Evolutionary conservation across 208 protist species (phyloP).

Genomic region (Leishmania tarentolae): DNA sequence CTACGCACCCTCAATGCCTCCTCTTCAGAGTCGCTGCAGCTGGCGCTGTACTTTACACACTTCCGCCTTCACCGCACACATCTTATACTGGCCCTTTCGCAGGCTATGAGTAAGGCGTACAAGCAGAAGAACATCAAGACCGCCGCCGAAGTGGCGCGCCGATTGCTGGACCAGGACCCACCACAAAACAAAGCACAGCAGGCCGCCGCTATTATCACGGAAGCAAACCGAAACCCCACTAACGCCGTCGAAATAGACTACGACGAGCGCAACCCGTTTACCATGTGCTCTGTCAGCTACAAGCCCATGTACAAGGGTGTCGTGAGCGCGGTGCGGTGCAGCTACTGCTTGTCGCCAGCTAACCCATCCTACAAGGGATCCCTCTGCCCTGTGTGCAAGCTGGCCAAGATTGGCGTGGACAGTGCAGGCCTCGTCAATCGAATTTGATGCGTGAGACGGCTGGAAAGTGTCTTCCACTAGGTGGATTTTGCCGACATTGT

Average conservation of each 20-base stretch:
- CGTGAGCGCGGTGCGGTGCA: slow-evolving; percentile 78
- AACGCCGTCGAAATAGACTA: slow-evolving; percentile 92
- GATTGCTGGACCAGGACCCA: slow-evolving; percentile 95
- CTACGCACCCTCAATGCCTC: slow-evolving; percentile 59
- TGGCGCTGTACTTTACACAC: slow-evolving; percentile 98
- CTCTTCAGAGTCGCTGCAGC: slow-evolving; percentile 71
- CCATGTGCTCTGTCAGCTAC: slow-evolving; percentile 81
- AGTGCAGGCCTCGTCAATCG: slow-evolving; percentile 61
- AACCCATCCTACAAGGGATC: slow-evolving; percentile 64
- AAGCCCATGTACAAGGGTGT: slow-evolving; percentile 85
- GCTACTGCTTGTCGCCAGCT: slow-evolving; percentile 92
- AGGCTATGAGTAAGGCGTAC: slow-evolving; percentile 93
- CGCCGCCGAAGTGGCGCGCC: slow-evolving; percentile 90
- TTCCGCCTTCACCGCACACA: slow-evolving; percentile 94
- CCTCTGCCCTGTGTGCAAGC: slow-evolving; percentile 78
- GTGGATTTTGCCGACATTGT: neutral
- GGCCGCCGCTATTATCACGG: slow-evolving; percentile 90
- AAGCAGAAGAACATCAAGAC: slow-evolving; percentile 93
- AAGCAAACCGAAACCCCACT: slow-evolving; percentile 82
- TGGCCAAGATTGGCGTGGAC: slow-evolving; percentile 71
- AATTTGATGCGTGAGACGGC: slow-evolving; percentile 7
- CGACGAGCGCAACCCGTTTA: slow-evolving; percentile 97
- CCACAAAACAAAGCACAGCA: slow-evolving; percentile 83
- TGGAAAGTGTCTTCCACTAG: neutral
- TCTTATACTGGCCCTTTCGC: slow-evolving; percentile 88